Percentiles rank a stretch among this genome's conserved stretches.
Conservation (phyloP, 1,284 basidiomycete species). For the Puccinia coronata region DNA sequence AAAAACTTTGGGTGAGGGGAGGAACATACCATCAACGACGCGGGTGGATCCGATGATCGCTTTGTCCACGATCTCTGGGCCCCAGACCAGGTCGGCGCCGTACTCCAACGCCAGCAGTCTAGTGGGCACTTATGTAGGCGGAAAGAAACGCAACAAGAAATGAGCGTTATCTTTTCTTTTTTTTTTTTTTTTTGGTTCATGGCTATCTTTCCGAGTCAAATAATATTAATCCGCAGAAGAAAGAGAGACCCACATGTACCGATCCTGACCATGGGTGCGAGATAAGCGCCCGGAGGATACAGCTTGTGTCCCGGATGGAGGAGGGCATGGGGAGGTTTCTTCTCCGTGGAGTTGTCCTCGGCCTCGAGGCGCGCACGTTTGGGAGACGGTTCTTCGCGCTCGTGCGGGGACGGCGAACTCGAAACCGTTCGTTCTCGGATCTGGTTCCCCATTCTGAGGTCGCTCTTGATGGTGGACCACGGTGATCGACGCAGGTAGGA, state of each 20-base stretch:
- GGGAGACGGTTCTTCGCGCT: neutral
- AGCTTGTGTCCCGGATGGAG: constrained; percentile 39
- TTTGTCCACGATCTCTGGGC: constrained; percentile 85
- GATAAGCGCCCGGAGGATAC: constrained; percentile 57
- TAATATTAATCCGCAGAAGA: too few relatives aligned
- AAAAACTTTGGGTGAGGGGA: too few relatives aligned
- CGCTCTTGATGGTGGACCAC: neutral
- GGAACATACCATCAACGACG: constrained; percentile 71
- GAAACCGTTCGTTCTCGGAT: neutral
- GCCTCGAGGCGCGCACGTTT: neutral
- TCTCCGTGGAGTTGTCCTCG: too few relatives aligned
- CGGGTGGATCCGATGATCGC: constrained; percentile 85
- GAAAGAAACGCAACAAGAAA: constrained; percentile 4
- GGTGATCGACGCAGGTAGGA: too few relatives aligned
- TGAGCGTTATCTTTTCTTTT: too few relatives aligned
- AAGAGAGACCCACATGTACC: constrained; percentile 70
- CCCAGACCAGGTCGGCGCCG: constrained; percentile 93
- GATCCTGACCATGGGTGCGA: constrained; percentile 94
- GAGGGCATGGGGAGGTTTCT: neutral
- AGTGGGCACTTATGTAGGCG: constrained; percentile 65
- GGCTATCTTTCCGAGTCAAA: neutral
- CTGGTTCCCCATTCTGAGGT: constrained; percentile 2
- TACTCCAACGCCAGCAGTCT: constrained; percentile 85
- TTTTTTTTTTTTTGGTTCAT: too few relatives aligned
- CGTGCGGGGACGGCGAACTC: neutral